Conservation (phyloP, 2,329 filamentous ascomycete species). For the Aspergillus costaricaensis region DNA sequence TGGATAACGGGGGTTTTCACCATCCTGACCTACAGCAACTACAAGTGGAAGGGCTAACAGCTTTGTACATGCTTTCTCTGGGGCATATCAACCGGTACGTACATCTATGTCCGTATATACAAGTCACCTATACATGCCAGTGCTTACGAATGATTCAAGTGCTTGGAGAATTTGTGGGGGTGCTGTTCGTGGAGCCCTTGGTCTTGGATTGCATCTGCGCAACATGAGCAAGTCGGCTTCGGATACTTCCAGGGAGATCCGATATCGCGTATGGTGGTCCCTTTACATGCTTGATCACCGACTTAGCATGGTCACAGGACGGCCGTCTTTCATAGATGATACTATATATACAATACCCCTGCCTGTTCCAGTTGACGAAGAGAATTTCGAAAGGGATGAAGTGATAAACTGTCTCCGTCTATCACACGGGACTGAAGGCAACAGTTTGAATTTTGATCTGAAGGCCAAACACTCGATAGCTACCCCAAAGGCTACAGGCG, state of each 20-base stretch:
- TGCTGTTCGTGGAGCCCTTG: slow-evolving; percentile 43
- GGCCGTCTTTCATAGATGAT: slow-evolving; percentile 46
- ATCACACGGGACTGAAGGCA: slow-evolving; percentile 23
- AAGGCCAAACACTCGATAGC: slow-evolving; percentile 21
- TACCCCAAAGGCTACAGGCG: slow-evolving; percentile 13
- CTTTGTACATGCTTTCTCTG: slow-evolving; percentile 44
- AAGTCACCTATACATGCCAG: not conserved
- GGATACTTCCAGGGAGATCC: slow-evolving; percentile 45
- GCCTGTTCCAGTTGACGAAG: slow-evolving; percentile 45
- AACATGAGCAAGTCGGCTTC: slow-evolving; percentile 41
- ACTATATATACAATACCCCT: slow-evolving; percentile 45
- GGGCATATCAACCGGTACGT: slow-evolving; percentile 48
- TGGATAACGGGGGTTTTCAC: slow-evolving; percentile 43
- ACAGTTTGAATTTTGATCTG: slow-evolving; percentile 21
- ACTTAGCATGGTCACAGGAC: slow-evolving; percentile 47
- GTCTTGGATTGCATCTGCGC: slow-evolving; percentile 46
- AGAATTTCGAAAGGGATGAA: slow-evolving; percentile 40
- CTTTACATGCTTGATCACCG: slow-evolving; percentile 46
- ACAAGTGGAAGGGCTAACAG: slow-evolving; percentile 45
- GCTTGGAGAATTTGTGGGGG: slow-evolving; percentile 47
- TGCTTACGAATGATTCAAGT: slow-evolving; percentile 26
- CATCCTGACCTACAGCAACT: slow-evolving; percentile 47
- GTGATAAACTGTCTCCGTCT: slow-evolving; percentile 32
- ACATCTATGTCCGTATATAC: not conserved
- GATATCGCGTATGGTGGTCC: slow-evolving; percentile 50